Evolutionary conservation across 2,329 filamentous ascomycete genomes (phyloP), one percentile per base, ranked within the genome.

Genomic region (Dothideomycetes sp.): DNA sequence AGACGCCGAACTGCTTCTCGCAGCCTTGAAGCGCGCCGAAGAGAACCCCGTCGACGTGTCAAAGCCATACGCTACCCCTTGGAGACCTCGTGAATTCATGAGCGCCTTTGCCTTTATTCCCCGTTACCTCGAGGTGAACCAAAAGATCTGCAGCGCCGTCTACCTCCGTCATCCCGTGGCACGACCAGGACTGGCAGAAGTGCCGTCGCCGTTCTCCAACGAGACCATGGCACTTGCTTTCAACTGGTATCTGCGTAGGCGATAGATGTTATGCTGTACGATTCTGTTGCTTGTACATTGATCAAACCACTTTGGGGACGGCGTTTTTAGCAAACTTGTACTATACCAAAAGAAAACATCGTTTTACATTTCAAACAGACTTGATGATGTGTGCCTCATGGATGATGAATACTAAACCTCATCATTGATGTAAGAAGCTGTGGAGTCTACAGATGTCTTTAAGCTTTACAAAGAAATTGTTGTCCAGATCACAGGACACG

Each of bases 101-200:
- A 73, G 76, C 37, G 80, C 88, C 1, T 98, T 98, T 63, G 87
- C 88, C 17, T 95, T 94, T 63, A 87, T 98, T 51, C 91, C 91
- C 9, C 72, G 84, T 40, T 98, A 96, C 62, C 76, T 98, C 46
- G 93, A 98, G 67, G 91, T 98, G 53, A 95, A 96, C 70, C 91
- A 94, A 63, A 93, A 88, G 57, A 83, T 96, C 54, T 98, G 91
- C 64, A 82, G 88, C 1, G 91, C 91, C 9, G 87, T 98, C 28
- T 98, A 98, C 62, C 67, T 98, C 47, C 76, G 91, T 44, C 89
- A 98, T 67, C 91, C 91, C 0, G 89, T 96, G 30, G 91, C 86
- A 18, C 74, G 88, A 46, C 81, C 81, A 3, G 87, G 88, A 9
- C 55, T 76, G 49, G 80, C 83, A 4, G 91, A 72, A 55, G 68